Evolutionary conservation across 306 rosid species (phyloP), one percentile per base, ranked within the genome.

Genomic region (Dalbergia oliveri): DNA sequence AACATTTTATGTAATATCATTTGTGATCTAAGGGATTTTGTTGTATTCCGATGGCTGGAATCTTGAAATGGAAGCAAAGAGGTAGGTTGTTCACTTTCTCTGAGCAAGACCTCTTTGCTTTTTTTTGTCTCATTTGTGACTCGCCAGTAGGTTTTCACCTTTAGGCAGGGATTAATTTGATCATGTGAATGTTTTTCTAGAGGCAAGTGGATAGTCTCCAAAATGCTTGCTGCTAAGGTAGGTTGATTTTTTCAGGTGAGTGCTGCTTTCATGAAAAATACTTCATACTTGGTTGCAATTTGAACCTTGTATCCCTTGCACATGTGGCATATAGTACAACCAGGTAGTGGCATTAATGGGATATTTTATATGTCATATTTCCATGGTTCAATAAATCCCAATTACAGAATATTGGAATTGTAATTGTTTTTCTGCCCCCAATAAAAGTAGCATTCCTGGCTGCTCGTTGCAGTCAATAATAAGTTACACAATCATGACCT

Each of bases 221-320:
- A 93, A 90, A 84, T 88, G 89, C 97, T 91, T 91, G 96, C 94
- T 89, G 99, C 95, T 95, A 95, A 87, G 91, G 89, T 91, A 95
- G 97, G 93, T 95, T 91, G 93, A 91, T 87, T 87, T 73, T 90
- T 93, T 88, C 99, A 96, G 99, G 99, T 96, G 99, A 96, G 98
- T 90, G 93, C 87, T 67, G 86, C 88, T 86, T 78, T 84, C 86
- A 68, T 84, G 72, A 77, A 78, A 21, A 35, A 53, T 77, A 80
- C 76, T 87, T 83, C 16, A 80, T 72, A 62, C 86, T 79, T 83
- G 78, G 80, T 80, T 86, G 86, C 86, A 83, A 85, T 84, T 74
- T 80, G 50, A 77, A 79, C 88, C 83, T 83, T 87, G 88, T 83
- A 84, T 84, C 78, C 56, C 68, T 73, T 72, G 79, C 61, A 61